phyloP scores from a whole-genome alignment of 768 basidiomycete species.

The Leccinum incarnatum region DNA sequence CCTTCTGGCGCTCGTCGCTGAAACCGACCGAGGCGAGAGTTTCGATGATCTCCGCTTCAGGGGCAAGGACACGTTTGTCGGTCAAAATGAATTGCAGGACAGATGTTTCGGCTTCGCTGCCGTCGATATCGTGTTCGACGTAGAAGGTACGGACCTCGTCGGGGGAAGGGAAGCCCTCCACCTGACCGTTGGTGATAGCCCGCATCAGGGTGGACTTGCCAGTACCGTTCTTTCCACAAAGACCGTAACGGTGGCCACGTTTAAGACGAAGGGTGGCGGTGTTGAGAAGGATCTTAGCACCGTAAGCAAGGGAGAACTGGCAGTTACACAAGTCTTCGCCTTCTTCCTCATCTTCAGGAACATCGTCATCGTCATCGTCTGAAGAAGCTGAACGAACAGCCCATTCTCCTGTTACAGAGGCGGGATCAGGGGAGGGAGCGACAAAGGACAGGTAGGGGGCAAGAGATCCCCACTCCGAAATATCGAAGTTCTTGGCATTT shows the following conservation, averaged over 20 bases:
- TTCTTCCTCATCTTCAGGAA: conserved; percentile 88
- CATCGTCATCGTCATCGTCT: conserved; percentile 64
- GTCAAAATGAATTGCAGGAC: conserved; percentile 84
- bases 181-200: conserved; percentile 92
- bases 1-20: conserved; percentile 78
- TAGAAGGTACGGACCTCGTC: conserved; percentile 98
- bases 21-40: conserved; percentile 92
- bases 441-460: conserved; percentile 73
- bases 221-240: conserved; percentile 98
- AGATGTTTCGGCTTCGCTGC: conserved; percentile 87
- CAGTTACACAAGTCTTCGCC: conserved; percentile 99
- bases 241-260: conserved; percentile 98
- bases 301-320: conserved; percentile 97
- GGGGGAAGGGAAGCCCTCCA: conserved; percentile 97
- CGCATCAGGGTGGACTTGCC: conserved; percentile 96
- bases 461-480: conserved; percentile 82
- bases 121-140: conserved; percentile 99
- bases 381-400: conserved; percentile 86
- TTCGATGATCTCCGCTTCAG: conserved; percentile 67
- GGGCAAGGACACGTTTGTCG: conserved; percentile 79
- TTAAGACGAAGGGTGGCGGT: conserved; percentile 95
- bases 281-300: conserved; percentile 98
- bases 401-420: conserved; percentile 75
- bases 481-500: conserved; percentile 90
- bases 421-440: conserved; percentile 59